These are phyloP conservation scores for Flaveria brownii DNA, from an alignment of 129 eudicot genomes.

Conservation along the genomic window DNA sequence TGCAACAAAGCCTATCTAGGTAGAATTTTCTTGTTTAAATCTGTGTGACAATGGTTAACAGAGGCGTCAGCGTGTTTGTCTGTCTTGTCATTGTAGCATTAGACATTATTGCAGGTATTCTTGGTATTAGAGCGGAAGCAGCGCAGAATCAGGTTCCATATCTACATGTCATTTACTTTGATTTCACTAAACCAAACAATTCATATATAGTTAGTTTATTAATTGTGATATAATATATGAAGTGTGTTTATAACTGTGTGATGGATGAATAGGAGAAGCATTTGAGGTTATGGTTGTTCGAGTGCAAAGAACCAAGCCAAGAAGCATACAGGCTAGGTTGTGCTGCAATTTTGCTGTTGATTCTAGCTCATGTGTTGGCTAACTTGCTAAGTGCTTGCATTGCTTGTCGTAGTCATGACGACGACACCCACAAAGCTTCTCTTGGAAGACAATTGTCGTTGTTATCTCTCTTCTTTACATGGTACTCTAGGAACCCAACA, in stretches of 20 bases:
- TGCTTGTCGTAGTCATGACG: constrained; percentile 35
- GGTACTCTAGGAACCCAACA: constrained; percentile 37
- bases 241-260: not conserved
- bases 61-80: constrained; percentile 50
- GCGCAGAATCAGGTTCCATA: constrained; percentile 75
- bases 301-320: constrained; percentile 87
- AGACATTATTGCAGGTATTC: constrained; percentile 71
- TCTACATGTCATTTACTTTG: not conserved
- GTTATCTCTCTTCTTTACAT: constrained; percentile 64
- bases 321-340: constrained; percentile 65
- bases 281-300: constrained; percentile 81
- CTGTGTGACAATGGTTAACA: constrained; percentile 47
- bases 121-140: constrained; percentile 80
- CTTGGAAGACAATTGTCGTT: constrained; percentile 61
- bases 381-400: constrained; percentile 72
- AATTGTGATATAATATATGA: not conserved
- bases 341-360: constrained; percentile 60
- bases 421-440: constrained; percentile 52
- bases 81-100: constrained; percentile 60
- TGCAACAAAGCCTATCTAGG: too few species aligned
- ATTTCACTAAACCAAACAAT: too few species aligned
- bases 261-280: constrained; percentile 62
- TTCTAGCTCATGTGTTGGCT: constrained; percentile 66
- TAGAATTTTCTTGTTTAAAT: too few species aligned
- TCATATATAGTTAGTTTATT: too few species aligned